Evolutionary conservation across 2,329 filamentous ascomycete genomes (phyloP).

Genomic region (Ustulina deusta): DNA sequence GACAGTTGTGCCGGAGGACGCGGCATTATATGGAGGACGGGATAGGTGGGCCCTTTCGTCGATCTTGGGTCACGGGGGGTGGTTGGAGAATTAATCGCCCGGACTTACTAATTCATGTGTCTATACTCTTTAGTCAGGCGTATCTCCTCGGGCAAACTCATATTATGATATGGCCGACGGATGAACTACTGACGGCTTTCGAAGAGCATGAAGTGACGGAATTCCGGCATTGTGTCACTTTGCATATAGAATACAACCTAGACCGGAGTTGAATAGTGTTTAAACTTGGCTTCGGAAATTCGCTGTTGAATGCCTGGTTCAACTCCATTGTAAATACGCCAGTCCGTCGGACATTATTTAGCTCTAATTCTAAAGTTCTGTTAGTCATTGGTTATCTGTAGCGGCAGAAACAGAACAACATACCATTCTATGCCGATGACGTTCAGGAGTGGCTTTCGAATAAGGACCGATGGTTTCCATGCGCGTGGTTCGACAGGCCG

Average conservation of each 20-base stretch:
- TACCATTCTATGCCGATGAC: not conserved
- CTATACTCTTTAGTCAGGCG: not conserved
- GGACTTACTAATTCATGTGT: slow-evolving; percentile 15
- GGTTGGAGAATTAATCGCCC: slow-evolving; percentile 26
- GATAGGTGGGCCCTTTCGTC: not conserved
- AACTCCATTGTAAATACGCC: too few species aligned
- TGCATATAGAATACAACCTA: too few species aligned
- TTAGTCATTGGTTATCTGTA: not conserved
- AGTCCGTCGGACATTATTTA: too few species aligned
- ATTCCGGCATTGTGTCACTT: too few species aligned
- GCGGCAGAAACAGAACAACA: not conserved
- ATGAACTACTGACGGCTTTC: slow-evolving; percentile 3
- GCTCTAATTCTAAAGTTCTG: not conserved
- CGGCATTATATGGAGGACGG: not conserved
- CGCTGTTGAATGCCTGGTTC: too few species aligned
- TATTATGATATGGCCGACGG: slow-evolving; percentile 9
- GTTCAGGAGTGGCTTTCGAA: not conserved
- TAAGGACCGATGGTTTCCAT: not conserved
- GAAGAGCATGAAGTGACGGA: too few species aligned
- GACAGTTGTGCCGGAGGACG: slow-evolving; percentile 1
- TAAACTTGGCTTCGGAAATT: too few species aligned
- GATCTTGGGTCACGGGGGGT: not conserved
- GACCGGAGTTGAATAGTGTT: too few species aligned
- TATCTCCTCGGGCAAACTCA: slow-evolving; percentile 23
- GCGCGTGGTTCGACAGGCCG: not conserved